Evolutionary conservation across 306 rosid species (phyloP), one percentile per base, ranked within the genome.

Genomic region (Pyrus pyrifolia): DNA sequence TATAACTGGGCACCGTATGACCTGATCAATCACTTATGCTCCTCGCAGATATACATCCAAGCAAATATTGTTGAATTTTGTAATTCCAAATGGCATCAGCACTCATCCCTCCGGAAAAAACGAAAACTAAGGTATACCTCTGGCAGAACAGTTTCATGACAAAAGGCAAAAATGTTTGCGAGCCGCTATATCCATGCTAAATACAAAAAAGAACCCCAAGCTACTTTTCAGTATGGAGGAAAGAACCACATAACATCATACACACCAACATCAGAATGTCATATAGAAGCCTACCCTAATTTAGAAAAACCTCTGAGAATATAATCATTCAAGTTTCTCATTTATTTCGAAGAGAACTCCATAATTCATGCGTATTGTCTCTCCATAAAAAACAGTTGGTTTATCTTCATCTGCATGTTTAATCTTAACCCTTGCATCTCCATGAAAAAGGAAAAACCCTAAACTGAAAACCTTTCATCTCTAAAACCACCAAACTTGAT

Each of bases 361-460:
- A 75, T 65, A 72, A 61, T 58, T 71, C 63, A 71, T 59, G 51
- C 44, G 44, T 70, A 33, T 71, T 67, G 55, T 70, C 82, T 85
- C 85, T 64, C 74, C 65, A 74, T 29, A 57, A 74, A 46, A 42
- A 78, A 76, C 78, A 77, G 15, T 78, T 74, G 49, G 64, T 66
- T 35, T 70, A 86, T 80, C 80, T 80, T 83, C 74, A 75, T 65
- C 72, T 72, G 79, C 77, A 70, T 70, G 68, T 49, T 68, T 74
- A 69, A 71, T 68, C 60, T 74, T 76, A 74, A 82, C 74, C 35
- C 81, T 76, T 76, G 40, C 53, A 85, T 68, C 81, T 76, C 85
- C 83, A 86, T 40, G 31, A 51, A 76, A 86, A 73, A 58, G n/a
- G 72, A 77, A 68, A 76, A 87, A 80, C 76, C 84, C 65, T 77